Percentiles rank a stretch among this genome's conserved stretches.
phyloP scores from a whole-genome alignment of 495 filamentous ascomycete genomes.

The Neurospora discreta region DNA sequence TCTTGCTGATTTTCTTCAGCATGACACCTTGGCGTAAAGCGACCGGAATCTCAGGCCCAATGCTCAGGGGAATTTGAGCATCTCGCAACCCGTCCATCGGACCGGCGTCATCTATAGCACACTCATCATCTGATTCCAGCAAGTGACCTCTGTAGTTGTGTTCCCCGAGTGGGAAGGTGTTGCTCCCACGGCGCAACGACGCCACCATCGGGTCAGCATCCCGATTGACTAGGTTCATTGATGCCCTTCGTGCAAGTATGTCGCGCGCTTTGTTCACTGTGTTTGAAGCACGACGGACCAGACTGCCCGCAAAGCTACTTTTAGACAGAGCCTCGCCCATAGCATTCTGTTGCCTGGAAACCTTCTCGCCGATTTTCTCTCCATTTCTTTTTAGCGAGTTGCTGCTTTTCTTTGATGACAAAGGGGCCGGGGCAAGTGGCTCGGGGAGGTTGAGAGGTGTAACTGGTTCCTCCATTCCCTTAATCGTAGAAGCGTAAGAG shows the following conservation, averaged over 20 bases:
- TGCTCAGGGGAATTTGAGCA: constrained; percentile 20
- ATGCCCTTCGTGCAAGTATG: background rate
- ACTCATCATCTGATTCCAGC: constrained; percentile 53
- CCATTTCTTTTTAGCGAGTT: constrained; percentile 21
- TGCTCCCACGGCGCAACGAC: background rate
- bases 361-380: background rate
- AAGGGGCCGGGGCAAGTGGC: constrained; percentile 14
- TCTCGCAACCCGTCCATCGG: constrained; percentile 9
- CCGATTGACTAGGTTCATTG: background rate
- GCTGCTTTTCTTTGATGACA: constrained; percentile 28
- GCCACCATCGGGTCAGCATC: background rate
- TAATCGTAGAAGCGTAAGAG: background rate
- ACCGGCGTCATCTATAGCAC: constrained; percentile 24
- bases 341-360: constrained; percentile 1
- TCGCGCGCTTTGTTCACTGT: constrained; percentile 20
- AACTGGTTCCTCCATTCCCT: constrained; percentile 8
- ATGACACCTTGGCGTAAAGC: constrained; percentile 63
- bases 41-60: constrained; percentile 60
- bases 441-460: constrained; percentile 31
- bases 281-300: constrained; percentile 38
- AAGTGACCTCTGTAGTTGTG: background rate
- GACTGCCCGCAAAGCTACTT: constrained; percentile 6
- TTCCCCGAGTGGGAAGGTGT: background rate
- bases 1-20: constrained; percentile 70
- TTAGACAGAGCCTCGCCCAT: constrained; percentile 23